A percentile compares a stretch with the other conserved stretches of the same genome.
Conservation (phyloP, 371 early-diverging fungal genomes). For the Conidiobolus incongruus region DNA sequence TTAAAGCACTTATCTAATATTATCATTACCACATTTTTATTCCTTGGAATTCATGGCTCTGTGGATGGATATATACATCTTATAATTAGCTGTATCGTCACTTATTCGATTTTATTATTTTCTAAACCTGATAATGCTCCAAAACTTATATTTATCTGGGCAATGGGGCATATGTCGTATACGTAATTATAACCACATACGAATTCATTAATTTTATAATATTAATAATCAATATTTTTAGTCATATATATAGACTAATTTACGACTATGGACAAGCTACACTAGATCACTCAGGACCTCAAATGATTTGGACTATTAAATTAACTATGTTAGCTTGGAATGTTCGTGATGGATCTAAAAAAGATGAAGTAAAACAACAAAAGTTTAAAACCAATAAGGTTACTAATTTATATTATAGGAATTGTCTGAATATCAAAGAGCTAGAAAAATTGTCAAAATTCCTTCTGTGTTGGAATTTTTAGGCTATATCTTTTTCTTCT, state of each 20-base stretch:
- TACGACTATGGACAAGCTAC: constrained; percentile 20
- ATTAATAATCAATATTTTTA: constrained; percentile 7
- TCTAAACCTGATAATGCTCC: constrained; percentile 26
- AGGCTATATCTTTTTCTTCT: constrained; percentile 77
- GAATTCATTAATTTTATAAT: not conserved
- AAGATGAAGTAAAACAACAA: not conserved
- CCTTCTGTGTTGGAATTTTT: constrained; percentile 58
- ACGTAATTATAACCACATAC: not conserved
- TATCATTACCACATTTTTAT: constrained; percentile 25
- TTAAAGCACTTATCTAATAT: constrained; percentile 55
- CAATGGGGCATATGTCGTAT: constrained; percentile 43
- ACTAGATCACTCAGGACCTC: constrained; percentile 67
- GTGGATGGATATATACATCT: constrained; percentile 37
- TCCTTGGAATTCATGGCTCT: constrained; percentile 28
- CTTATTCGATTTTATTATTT: constrained; percentile 24
- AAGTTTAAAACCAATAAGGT: not conserved
- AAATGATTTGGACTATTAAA: constrained; percentile 83
- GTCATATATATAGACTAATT: constrained; percentile 32
- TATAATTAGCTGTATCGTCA: constrained; percentile 20
- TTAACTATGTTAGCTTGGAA: constrained; percentile 69
- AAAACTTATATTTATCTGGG: constrained; percentile 34
- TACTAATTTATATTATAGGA: constrained; percentile 7
- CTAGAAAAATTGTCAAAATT: constrained; percentile 24
- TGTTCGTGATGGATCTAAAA: constrained; percentile 41
- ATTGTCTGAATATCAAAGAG: constrained; percentile 27